Conservation (phyloP, 2,329 filamentous ascomycete genomes). For the Bipolaris cookei region DNA sequence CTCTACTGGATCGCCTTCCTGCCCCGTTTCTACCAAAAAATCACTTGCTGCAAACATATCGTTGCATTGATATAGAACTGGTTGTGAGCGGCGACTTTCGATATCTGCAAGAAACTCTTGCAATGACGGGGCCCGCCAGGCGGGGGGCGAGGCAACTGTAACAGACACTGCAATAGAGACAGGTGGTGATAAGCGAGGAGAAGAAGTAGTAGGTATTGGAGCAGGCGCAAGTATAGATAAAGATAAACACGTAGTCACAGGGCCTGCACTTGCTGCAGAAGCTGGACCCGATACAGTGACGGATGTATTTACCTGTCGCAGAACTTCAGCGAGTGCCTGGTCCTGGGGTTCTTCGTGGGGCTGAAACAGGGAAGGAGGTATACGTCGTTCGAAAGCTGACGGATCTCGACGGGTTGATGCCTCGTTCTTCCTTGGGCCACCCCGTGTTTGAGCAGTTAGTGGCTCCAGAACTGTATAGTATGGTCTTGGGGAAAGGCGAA, state of each 20-base stretch:
- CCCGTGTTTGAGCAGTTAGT: conserved; percentile 7
- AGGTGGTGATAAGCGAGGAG: conserved; percentile 11
- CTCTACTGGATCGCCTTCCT: no score
- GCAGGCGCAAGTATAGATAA: conserved; percentile 16
- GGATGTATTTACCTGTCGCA: conserved; percentile 11
- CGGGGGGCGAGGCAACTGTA: conserved; percentile 10
- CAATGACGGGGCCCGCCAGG: no score
- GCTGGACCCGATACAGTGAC: conserved; percentile 14
- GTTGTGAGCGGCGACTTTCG: conserved; percentile 10
- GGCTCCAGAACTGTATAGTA: conserved; percentile 8
- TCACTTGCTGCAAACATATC: conserved; percentile 20
- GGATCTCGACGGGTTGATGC: conserved; percentile 5
- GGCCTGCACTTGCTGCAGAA: conserved; percentile 6
- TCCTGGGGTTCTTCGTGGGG: conserved; percentile 6
- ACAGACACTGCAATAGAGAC: conserved; percentile 17
- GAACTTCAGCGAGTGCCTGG: conserved; percentile 13
- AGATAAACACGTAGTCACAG: conserved; percentile 15
- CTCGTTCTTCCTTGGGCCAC: conserved; percentile 1
- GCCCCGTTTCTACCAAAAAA: no score
- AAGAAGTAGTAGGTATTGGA: conserved; percentile 10
- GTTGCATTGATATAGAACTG: conserved; percentile 18
- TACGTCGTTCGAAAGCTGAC: conserved; percentile 6
- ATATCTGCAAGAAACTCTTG: conserved; percentile 17
- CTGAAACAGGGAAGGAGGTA: conserved; percentile 6
- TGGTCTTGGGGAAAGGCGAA: conserved; percentile 1